A percentile compares a stretch with the other conserved stretches of the same genome.
These are phyloP conservation scores for Penicillium sp. DNA, from an alignment of 2,329 filamentous ascomycete genomes.

Conservation along the genomic window DNA sequence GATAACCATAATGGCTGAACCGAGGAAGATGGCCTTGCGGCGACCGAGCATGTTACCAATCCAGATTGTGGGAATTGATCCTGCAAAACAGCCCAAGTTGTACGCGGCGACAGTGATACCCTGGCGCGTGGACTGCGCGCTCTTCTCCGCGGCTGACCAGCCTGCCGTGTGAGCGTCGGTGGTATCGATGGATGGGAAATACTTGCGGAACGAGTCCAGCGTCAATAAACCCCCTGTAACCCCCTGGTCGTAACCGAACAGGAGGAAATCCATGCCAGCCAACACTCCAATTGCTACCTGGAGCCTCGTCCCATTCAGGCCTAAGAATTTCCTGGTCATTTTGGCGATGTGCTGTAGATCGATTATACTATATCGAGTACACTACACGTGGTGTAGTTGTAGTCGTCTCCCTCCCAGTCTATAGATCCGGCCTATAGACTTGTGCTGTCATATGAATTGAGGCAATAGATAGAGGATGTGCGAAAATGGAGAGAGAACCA, in stretches of 20 bases:
- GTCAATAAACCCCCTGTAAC: slow-evolving; percentile 49
- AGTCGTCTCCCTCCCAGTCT: background rate
- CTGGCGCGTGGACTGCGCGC: slow-evolving; percentile 39
- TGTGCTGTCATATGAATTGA: background rate
- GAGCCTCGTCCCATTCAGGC: slow-evolving; percentile 44
- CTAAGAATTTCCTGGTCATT: slow-evolving; percentile 35
- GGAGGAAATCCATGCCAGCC: slow-evolving; percentile 46
- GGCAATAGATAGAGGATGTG: background rate
- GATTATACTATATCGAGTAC: background rate
- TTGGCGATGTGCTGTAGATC: background rate
- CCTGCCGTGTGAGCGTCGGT: slow-evolving; percentile 16
- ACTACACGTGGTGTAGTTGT: background rate
- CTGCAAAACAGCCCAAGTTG: slow-evolving; percentile 50
- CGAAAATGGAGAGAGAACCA: background rate
- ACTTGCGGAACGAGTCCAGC: slow-evolving; percentile 42
- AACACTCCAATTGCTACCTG: slow-evolving; percentile 48
- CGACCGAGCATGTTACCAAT: slow-evolving; percentile 52
- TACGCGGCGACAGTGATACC: slow-evolving; percentile 40
- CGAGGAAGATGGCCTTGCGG: slow-evolving; percentile 49
- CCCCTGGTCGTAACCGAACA: slow-evolving; percentile 45
- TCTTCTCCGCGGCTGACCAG: slow-evolving; percentile 18
- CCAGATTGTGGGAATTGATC: slow-evolving; percentile 51
- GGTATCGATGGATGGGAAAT: slow-evolving; percentile 46
- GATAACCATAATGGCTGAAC: slow-evolving; percentile 48
- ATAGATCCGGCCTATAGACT: background rate